These are phyloP conservation scores for Epichloe bromicola DNA, from an alignment of 2,329 filamentous ascomycete genomes.

Conservation along the genomic window DNA sequence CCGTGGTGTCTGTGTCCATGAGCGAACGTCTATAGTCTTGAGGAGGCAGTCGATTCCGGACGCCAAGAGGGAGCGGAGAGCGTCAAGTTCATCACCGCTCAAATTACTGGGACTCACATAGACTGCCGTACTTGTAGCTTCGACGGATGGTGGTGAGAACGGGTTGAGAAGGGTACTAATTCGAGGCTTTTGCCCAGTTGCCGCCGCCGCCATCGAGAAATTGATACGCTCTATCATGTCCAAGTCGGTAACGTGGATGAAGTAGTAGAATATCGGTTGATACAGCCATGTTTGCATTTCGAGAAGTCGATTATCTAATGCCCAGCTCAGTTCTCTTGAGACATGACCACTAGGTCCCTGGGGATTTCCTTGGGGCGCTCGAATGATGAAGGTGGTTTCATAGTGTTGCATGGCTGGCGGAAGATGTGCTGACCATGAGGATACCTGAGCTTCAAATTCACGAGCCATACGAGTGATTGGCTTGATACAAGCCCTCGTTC, in stretches of 20 bases:
- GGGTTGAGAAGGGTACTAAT: constrained; percentile 10
- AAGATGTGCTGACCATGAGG: constrained; percentile 12
- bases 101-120: neutral
- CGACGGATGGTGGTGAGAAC: constrained; percentile 2
- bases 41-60: constrained; percentile 12
- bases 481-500: constrained; percentile 6
- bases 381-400: constrained; percentile 1
- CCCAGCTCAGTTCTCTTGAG: constrained; percentile 12
- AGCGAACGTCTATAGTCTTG: constrained; percentile 12
- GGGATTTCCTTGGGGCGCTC: neutral
- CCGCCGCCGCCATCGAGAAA: neutral
- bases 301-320: constrained; percentile 11
- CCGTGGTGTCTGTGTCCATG: constrained; percentile 14
- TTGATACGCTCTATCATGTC: neutral
- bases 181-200: neutral
- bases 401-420: constrained; percentile 10
- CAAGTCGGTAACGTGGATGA: constrained; percentile 6
- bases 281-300: constrained; percentile 13
- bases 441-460: constrained; percentile 13
- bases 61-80: constrained; percentile 8
- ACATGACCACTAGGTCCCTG: constrained; percentile 8
- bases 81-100: constrained; percentile 7
- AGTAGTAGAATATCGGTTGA: constrained; percentile 6
- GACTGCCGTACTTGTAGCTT: neutral
- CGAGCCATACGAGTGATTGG: constrained; percentile 11